phyloP scores from a whole-genome alignment of 75 land plant genomes.

The Azolla pinnata region DNA sequence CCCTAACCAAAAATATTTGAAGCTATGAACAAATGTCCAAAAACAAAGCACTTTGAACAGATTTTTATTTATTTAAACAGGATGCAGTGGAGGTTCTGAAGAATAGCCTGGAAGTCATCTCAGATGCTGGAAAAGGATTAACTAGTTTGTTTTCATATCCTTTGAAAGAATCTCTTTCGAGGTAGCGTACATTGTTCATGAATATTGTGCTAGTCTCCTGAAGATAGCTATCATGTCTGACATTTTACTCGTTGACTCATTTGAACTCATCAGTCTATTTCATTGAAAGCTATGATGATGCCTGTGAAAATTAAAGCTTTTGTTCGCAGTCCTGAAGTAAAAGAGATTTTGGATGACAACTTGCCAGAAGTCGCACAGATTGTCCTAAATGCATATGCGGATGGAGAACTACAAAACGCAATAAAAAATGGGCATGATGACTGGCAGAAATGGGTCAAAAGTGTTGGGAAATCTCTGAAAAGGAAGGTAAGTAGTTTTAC shows the following conservation, averaged over 20 bases:
- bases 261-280: no score
- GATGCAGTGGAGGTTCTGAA: slow-evolving; percentile 63
- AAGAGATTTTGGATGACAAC: slow-evolving; percentile 65
- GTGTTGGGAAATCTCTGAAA: slow-evolving; percentile 69
- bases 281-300: no score
- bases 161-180: slow-evolving; percentile 44
- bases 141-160: slow-evolving; percentile 68
- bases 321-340: slow-evolving; percentile 54
- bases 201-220: background rate
- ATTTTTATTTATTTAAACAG: slow-evolving; percentile 28
- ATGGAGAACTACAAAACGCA: slow-evolving; percentile 60
- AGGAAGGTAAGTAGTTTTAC: slow-evolving; percentile 56
- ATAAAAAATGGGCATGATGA: slow-evolving; percentile 66
- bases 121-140: slow-evolving; percentile 59
- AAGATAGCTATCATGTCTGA: no score
- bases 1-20: no score
- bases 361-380: slow-evolving; percentile 60
- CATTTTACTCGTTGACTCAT: no score
- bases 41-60: no score
- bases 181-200: slow-evolving; percentile 30
- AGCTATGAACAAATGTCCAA: no score
- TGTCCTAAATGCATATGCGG: slow-evolving; percentile 65
- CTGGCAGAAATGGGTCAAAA: slow-evolving; percentile 89
- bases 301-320: background rate
- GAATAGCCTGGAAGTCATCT: slow-evolving; percentile 69